Conservation (phyloP, 164 flowering plant genomes). For the Nelumbo lutea region DNA sequence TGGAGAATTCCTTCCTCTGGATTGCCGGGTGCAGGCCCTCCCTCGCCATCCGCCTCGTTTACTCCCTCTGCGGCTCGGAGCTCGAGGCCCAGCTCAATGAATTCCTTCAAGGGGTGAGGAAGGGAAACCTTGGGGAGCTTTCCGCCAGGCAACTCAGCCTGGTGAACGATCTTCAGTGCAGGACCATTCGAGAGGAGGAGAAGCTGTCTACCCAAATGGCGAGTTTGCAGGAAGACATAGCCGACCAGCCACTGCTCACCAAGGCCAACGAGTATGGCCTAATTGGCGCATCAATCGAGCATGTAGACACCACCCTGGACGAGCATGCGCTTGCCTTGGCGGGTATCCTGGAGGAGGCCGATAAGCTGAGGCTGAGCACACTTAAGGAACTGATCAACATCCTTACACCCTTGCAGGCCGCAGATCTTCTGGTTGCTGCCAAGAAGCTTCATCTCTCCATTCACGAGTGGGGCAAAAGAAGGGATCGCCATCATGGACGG, state of each 20-base stretch:
- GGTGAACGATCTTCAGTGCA: constrained; percentile 29
- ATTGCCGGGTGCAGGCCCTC: constrained; percentile 36
- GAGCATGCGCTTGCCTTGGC: constrained; percentile 19
- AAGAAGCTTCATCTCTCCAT: constrained; percentile 42
- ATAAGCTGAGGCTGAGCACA: constrained; percentile 33
- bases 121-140: constrained; percentile 26
- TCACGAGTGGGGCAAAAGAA: constrained; percentile 37
- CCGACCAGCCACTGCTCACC: constrained; percentile 31
- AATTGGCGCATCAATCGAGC: constrained; percentile 11
- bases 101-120: constrained; percentile 20
- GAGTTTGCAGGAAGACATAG: constrained; percentile 39
- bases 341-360: constrained; percentile 27
- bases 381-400: constrained; percentile 24
- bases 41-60: constrained; percentile 21
- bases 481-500: constrained; percentile 1
- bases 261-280: constrained; percentile 8
- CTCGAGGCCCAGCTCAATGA: constrained; percentile 26
- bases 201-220: constrained; percentile 26
- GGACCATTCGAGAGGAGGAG: constrained; percentile 34
- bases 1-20: constrained; percentile 37
- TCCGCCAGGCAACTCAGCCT: constrained; percentile 21
- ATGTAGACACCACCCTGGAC: constrained; percentile 19
- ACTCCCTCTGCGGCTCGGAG: constrained; percentile 24
- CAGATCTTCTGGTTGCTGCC: constrained; percentile 28
- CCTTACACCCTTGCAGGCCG: constrained; percentile 34